Conservation (phyloP, 495 filamentous ascomycete genomes). For the Podospora fimiseda region DNA sequence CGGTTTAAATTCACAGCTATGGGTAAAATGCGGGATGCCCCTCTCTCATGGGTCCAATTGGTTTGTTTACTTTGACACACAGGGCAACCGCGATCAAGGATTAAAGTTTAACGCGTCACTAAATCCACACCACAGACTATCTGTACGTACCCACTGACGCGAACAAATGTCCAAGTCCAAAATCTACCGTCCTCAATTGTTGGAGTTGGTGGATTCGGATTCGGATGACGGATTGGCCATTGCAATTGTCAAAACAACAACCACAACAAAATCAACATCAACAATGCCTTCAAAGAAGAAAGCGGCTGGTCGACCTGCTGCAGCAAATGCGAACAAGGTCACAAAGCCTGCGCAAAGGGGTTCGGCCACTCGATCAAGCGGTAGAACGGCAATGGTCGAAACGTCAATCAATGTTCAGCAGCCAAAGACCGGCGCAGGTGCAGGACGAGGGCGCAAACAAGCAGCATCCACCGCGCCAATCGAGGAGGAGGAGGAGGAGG, state of each 20-base stretch:
- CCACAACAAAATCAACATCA: constrained; percentile 16
- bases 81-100: constrained; percentile 4
- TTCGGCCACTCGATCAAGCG: constrained; percentile 22
- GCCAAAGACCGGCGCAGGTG: constrained; percentile 24
- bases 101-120: constrained; percentile 4
- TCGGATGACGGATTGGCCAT: constrained; percentile 52
- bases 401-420: constrained; percentile 3
- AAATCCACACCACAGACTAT: background rate
- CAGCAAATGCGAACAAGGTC: constrained; percentile 28
- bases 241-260: constrained; percentile 20
- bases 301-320: constrained; percentile 11
- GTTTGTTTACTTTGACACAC: constrained; percentile 14
- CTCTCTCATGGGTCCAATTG: background rate
- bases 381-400: constrained; percentile 11
- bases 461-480: constrained; percentile 19
- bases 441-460: constrained; percentile 29
- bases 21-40: background rate
- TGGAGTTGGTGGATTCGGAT: constrained; percentile 61
- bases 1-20: background rate
- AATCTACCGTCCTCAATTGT: constrained; percentile 44
- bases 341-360: constrained; percentile 30
- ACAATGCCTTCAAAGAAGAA: constrained; percentile 42
- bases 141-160: background rate
- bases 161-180: constrained; percentile 31
- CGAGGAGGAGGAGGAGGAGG: constrained; percentile 32